These are phyloP conservation scores for Sugiyamaella grinbergsii DNA, from an alignment of 1,139 yeast species.

Conservation along the genomic window DNA sequence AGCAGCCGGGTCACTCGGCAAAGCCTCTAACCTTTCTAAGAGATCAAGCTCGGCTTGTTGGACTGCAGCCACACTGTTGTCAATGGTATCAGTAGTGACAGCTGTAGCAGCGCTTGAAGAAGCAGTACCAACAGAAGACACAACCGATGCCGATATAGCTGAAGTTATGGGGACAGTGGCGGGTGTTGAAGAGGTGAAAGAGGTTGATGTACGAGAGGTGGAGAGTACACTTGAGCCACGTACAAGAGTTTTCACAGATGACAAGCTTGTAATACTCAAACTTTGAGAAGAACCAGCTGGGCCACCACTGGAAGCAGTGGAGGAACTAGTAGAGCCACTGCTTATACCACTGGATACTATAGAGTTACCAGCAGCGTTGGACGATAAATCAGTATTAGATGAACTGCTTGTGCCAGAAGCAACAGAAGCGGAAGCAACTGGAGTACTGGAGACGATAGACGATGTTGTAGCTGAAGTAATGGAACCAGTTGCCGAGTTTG, in stretches of 20 bases:
- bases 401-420: conserved; percentile 16
- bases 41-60: conserved; percentile 18
- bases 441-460: too few species aligned
- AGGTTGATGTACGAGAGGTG: neutral
- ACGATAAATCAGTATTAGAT: conserved; percentile 1
- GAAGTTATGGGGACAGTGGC: neutral
- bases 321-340: neutral
- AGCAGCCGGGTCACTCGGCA: conserved; percentile 8
- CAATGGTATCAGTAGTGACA: conserved; percentile 14
- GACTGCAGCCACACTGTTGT: conserved; percentile 11
- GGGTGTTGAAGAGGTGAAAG: neutral
- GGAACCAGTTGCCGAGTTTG: too few species aligned
- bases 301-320: conserved; percentile 1
- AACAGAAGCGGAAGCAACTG: conserved; percentile 9
- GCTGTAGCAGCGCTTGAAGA: conserved; percentile 9
- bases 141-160: too few species aligned
- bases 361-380: conserved; percentile 2
- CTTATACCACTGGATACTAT: conserved; percentile 4
- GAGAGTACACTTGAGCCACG: neutral
- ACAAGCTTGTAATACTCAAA: too few species aligned
- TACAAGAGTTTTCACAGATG: too few species aligned
- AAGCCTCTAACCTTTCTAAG: conserved; percentile 6
- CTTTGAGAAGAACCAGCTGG: neutral
- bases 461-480: neutral
- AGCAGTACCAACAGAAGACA: conserved; percentile 12